A percentile compares a stretch with the other conserved stretches of the same genome.
phyloP scores from a whole-genome alignment of 148 eudicot genomes.

The Suaeda aralocaspica region DNA sequence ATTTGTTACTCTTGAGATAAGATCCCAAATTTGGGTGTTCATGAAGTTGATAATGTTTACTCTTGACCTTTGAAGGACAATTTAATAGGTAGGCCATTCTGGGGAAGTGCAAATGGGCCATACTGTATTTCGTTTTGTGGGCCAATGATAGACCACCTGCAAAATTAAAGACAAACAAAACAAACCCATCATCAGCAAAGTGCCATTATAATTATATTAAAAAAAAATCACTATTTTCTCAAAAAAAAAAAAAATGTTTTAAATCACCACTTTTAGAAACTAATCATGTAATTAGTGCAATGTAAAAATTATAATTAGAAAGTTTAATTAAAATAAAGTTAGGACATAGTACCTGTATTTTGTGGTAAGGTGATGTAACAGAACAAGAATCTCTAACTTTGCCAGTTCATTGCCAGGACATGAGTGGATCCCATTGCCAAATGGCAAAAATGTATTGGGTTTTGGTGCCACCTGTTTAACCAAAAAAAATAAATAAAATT shows the following conservation, averaged over 20 bases:
- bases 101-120: slow-evolving; percentile 58
- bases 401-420: slow-evolving; percentile 83
- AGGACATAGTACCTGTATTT: slow-evolving; percentile 45
- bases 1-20: not conserved
- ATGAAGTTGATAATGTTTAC: no score
- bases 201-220: no score
- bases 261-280: not conserved
- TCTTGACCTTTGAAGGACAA: slow-evolving; percentile 29
- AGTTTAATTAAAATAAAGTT: not conserved
- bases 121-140: slow-evolving; percentile 52
- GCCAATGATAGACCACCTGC: slow-evolving; percentile 50
- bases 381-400: slow-evolving; percentile 57
- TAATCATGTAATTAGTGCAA: no score
- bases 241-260: no score
- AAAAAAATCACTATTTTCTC: no score
- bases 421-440: slow-evolving; percentile 66
- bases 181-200: slow-evolving; percentile 14
- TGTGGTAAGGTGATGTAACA: slow-evolving; percentile 58
- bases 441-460: slow-evolving; percentile 65
- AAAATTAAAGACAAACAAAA: not conserved
- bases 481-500: not conserved
- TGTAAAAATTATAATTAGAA: not conserved
- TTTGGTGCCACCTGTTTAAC: slow-evolving; percentile 47
- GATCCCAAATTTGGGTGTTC: not conserved
- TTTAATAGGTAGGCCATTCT: slow-evolving; percentile 45